Evolutionary conservation across 2,329 filamentous ascomycete species (phyloP).

Genomic region (Xylariomycetidae sp.): DNA sequence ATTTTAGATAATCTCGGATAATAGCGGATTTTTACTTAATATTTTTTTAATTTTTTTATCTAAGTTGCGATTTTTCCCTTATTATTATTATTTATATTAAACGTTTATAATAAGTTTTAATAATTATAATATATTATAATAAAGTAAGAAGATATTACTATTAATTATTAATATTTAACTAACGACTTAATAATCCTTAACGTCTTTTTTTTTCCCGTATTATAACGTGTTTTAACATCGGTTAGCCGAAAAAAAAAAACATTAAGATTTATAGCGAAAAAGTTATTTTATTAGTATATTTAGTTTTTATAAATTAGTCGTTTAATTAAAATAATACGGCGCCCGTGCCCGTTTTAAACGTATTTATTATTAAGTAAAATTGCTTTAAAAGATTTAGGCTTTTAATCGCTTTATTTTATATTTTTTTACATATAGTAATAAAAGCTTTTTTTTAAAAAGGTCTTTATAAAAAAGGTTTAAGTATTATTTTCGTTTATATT

Average conservation of each 20-base stretch:
- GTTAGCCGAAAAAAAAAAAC: neutral
- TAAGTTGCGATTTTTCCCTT: neutral
- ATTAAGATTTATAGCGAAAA: neutral
- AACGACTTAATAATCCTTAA: neutral
- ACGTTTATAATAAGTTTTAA: neutral
- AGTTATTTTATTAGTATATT: neutral
- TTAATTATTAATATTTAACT: neutral
- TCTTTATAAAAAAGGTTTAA: neutral
- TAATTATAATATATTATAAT: neutral
- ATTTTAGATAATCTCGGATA: neutral
- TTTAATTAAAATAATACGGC: neutral
- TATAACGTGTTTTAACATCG: neutral
- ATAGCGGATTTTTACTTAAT: neutral
- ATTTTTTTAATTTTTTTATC: neutral
- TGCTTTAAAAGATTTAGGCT: too few relatives aligned
- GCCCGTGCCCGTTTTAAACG: too few relatives aligned
- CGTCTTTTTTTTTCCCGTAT: neutral
- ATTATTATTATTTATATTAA: neutral
- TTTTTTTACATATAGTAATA: neutral
- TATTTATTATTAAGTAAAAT: neutral
- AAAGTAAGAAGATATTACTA: neutral
- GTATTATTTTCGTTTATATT: neutral
- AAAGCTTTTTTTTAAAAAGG: neutral
- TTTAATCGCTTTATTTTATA: neutral
- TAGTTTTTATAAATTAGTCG: neutral